Percentiles rank a stretch among this genome's conserved stretches.
Conservation (phyloP, 2,329 filamentous ascomycete genomes). For the Penicillium polonicum region DNA sequence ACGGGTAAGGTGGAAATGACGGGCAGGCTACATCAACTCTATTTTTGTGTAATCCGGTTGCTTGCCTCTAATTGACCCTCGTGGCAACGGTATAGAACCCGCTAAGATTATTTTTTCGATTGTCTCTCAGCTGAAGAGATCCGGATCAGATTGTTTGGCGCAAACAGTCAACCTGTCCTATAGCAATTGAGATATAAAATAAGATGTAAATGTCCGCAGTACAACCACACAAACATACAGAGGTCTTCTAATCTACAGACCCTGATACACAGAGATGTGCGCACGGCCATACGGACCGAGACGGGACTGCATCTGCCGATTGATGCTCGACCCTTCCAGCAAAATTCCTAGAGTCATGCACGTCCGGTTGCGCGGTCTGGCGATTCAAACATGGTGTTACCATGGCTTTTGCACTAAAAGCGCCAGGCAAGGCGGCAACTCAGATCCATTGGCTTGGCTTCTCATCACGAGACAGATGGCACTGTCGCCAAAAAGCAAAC, state of each 20-base stretch:
- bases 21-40: conserved; percentile 24
- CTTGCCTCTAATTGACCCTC: conserved; percentile 3
- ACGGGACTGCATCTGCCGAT: conserved; percentile 21
- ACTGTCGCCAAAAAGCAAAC: conserved; percentile 11
- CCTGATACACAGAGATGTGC: conserved; percentile 12
- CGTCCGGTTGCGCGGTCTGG: conserved; percentile 20
- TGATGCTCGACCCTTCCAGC: conserved; percentile 14
- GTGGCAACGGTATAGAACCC: conserved; percentile 1
- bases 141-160: background rate
- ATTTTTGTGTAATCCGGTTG: conserved; percentile 21
- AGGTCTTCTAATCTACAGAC: background rate
- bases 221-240: background rate
- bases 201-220: background rate
- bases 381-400: conserved; percentile 22
- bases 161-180: background rate
- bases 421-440: conserved; percentile 1
- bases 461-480: conserved; percentile 21
- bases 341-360: conserved; percentile 20
- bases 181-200: background rate
- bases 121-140: background rate
- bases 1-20: conserved; percentile 12
- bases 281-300: conserved; percentile 23
- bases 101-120: background rate
- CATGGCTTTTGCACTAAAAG: conserved; percentile 18
- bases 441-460: conserved; percentile 14